Base-by-base conservation (phyloP, 352 stramenopile species). In the Globisporangium takayamanum region DNA sequence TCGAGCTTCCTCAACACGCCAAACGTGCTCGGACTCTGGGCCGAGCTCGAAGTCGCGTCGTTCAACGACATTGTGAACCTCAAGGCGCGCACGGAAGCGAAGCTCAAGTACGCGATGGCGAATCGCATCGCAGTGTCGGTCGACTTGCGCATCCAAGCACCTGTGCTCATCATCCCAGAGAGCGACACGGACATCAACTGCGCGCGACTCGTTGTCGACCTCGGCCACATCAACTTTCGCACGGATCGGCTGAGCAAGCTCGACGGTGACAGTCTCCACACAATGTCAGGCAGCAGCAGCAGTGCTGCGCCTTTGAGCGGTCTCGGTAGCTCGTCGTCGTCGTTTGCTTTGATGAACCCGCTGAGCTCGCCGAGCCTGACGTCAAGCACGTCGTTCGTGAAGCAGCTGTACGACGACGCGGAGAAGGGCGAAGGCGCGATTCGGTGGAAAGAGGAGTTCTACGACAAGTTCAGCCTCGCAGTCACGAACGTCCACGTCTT, bases 31-130 rank as follows among this genome's bases (percentile, higher is more conserved):
- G 87, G 84, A 5, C 57, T 94, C 20, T 95, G 87, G 87, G 83
- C 83, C 16, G 87, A 95, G 67, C 69, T 95, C 48, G 84, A 95
- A 67, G 84, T 95, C 18, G 84, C 86, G 2, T 92, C 84, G 50
- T 88, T 95, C 53, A 95, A 95, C 62, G 82, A 94, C 30, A 92
- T 95, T 51, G 84, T 94, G n/a, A 95, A 94, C 60, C 68, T 95
- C 2, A 93, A 92, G 58, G 75, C 84, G 15, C 72, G 87, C 57
- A 95, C 87, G 0, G 83, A 95, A 58, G 87, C 87, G 39, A 95
- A 95, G 64, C 69, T 95, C n/a, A 76, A 91, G 53, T 94, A 94
- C 53, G 84, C 89, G 30, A 90, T 95, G 83, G 83, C 87, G 26
- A 91, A 95, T 57, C 80, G 84, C 37, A 76, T 95, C 46, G 78